Evolutionary conservation across 202 grass and related monocot species (phyloP).

Genomic region (Dendrocalamus latiflorus): DNA sequence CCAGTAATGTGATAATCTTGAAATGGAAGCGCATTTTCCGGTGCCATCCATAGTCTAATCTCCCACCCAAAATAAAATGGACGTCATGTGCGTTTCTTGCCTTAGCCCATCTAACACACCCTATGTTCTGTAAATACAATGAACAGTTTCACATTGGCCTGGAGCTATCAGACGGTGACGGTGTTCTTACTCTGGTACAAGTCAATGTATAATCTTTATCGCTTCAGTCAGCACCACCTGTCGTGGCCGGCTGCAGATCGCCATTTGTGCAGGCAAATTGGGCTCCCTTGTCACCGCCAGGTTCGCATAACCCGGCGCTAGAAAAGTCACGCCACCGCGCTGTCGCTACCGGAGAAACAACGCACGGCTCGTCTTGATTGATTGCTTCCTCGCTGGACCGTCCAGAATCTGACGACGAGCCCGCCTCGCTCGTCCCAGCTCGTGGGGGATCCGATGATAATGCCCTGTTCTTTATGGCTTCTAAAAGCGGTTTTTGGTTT

Average conservation of each 20-base stretch:
- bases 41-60: neutral
- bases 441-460: neutral
- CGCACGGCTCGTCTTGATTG: neutral
- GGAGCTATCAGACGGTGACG: conserved; percentile 17
- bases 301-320: neutral
- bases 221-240: neutral
- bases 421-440: neutral
- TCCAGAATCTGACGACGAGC: neutral
- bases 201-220: conserved; percentile 12
- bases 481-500: too few species aligned
- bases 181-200: neutral
- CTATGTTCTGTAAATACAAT: neutral
- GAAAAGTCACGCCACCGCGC: neutral
- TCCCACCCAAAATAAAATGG: neutral
- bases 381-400: neutral
- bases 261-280: neutral
- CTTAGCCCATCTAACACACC: neutral
- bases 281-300: neutral
- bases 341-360: conserved; percentile 26
- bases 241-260: conserved; percentile 12
- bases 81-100: neutral
- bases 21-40: conserved; percentile 7
- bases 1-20: neutral
- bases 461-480: too few species aligned
- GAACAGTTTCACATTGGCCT: conserved; percentile 8